These are phyloP conservation scores for Cotoneaster glaucophyllus DNA, from an alignment of 306 rosid species.

Conservation along the genomic window DNA sequence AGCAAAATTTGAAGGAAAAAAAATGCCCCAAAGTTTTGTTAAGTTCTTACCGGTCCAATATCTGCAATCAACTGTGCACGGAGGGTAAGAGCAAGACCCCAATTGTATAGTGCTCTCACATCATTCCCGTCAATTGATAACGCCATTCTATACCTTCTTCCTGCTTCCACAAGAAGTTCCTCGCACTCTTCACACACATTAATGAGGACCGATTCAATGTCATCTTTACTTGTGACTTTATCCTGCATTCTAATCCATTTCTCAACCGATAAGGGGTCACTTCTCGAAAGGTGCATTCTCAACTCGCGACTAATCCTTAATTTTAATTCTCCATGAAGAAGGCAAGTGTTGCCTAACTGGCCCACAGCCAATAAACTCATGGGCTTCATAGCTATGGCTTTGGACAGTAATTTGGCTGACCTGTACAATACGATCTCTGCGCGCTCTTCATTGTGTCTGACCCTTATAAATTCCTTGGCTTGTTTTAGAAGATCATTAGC, in stretches of 20 bases:
- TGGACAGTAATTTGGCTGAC: constrained; percentile 68
- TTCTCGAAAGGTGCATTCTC: constrained; percentile 58
- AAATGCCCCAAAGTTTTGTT: not conserved
- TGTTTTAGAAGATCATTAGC: constrained; percentile 65
- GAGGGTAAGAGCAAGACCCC: constrained; percentile 97
- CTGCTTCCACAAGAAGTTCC: constrained; percentile 83
- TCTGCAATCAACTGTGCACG: constrained; percentile 92
- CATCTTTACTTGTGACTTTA: constrained; percentile 44
- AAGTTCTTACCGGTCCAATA: constrained; percentile 76
- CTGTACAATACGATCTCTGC: constrained; percentile 66
- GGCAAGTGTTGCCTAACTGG: constrained; percentile 77
- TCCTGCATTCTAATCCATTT: constrained; percentile 42
- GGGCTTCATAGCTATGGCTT: constrained; percentile 77
- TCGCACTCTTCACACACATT: constrained; percentile 87
- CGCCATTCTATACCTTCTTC: constrained; percentile 88
- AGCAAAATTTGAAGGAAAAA: not conserved
- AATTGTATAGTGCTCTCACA: constrained; percentile 77
- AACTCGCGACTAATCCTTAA: constrained; percentile 74
- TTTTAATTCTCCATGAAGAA: constrained; percentile 94
- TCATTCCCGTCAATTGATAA: constrained; percentile 81
- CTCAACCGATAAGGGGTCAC: constrained; percentile 29
- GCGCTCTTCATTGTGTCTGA: constrained; percentile 41
- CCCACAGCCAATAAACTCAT: constrained; percentile 94
- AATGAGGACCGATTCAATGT: constrained; percentile 55
- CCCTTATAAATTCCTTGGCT: constrained; percentile 64